Base-by-base conservation (phyloP, 116 monocot genomes). In the Posidonia oceanica region DNA sequence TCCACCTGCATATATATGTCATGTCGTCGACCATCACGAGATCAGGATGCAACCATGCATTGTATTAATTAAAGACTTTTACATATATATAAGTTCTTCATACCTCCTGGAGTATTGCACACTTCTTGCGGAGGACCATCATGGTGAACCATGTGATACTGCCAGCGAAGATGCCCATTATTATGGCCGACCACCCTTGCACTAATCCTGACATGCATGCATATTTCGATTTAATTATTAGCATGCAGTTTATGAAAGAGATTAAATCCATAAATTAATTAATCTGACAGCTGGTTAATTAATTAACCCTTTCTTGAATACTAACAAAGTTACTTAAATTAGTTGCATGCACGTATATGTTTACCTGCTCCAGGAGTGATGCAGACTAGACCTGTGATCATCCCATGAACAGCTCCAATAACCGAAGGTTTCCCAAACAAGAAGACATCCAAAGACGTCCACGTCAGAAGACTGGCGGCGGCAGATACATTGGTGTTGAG, bases 311-410 rank as follows among this genome's bases (percentile, higher is more conserved):
- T 29, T 29, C 29, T 29, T 29, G 29, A 29, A 29, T 29, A 29
- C 29, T n/a, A n/a, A n/a, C 29, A 0, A 29, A 29, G 29, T 29
- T 29, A 29, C 29, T 29, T 29, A 29, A 29, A 29, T 29, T 29
- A 29, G 29, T 29, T 1, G 29, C 29, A 29, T 1, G 29, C 29
- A 29, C 29, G 29, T 29, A 29, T 29, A 29, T 29, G 1, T 29
- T 29, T 75, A 91, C 93, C 93, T 39, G 80, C 80, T n/a, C 71
- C 87, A 14, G 87, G 87, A 14, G 87, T 83, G 76, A 87, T 87
- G 81, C 81, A 83, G 58, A 87, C 87, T 22, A 87, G 81, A 14
- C 87, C 87, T 52, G 87, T 87, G 69, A 84, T 87, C 87, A 87
- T 87, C 61, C 87, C 87, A 61, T 87, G 93, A 51, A 84, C 78